These are phyloP conservation scores for Solanum acaule DNA, from an alignment of 257 asterid genomes.

Conservation along the genomic window DNA sequence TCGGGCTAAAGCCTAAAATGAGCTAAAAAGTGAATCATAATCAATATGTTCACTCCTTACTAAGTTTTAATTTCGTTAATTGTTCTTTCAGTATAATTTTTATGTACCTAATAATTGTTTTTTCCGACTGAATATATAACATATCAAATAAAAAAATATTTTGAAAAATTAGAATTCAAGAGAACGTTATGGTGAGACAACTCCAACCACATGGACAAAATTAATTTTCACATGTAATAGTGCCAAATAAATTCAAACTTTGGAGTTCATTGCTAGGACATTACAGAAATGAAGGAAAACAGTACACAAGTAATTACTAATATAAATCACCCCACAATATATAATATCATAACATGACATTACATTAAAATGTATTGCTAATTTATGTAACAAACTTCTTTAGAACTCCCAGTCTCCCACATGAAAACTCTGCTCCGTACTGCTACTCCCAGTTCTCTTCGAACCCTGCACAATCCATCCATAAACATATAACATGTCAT, in stretches of 20 bases:
- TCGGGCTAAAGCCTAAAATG: background rate
- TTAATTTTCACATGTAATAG: background rate
- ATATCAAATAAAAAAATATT: background rate
- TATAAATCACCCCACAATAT: background rate
- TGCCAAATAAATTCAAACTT: background rate
- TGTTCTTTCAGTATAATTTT: background rate
- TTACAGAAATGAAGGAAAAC: background rate
- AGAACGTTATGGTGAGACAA: background rate
- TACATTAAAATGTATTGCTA: background rate
- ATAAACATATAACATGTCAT: background rate
- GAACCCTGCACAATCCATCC: conserved; percentile 30
- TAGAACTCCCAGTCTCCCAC: background rate
- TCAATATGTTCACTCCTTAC: background rate
- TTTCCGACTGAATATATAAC: background rate
- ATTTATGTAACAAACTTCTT: background rate
- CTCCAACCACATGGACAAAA: background rate
- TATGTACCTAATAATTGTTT: background rate
- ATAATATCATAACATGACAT: background rate
- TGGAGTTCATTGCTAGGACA: background rate
- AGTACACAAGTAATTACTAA: background rate
- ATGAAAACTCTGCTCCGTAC: background rate
- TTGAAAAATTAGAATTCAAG: background rate
- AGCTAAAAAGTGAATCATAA: background rate
- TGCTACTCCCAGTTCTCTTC: conserved; percentile 19
- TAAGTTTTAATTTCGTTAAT: background rate